Percentiles rank a stretch among this genome's conserved stretches.
Conservation (phyloP, 306 rosid species). For the Trifolium pratense region DNA sequence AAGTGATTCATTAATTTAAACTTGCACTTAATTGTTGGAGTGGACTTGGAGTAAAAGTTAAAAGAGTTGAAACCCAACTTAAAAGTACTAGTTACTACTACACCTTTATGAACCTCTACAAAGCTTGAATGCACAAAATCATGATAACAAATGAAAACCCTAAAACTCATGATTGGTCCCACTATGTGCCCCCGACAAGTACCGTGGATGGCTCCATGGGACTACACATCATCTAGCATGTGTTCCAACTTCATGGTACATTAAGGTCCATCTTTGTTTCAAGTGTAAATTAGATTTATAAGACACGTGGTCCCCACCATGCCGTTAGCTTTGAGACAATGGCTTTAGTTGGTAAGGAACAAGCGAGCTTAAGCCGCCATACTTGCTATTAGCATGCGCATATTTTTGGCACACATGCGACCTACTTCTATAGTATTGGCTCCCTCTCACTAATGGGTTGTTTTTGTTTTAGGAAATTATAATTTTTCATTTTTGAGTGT, state of each 20-base stretch:
- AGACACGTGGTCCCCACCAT: constrained; percentile 72
- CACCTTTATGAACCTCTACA: constrained; percentile 42
- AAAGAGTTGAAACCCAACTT: constrained; percentile 12
- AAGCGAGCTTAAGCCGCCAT: constrained; percentile 69
- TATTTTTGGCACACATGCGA: constrained; percentile 56
- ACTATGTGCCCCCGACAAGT: constrained; percentile 79
- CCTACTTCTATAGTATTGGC: constrained; percentile 14
- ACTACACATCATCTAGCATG: constrained; percentile 78
- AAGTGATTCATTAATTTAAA: too few relatives aligned
- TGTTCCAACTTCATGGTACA: constrained; percentile 74
- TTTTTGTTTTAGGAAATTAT: neutral
- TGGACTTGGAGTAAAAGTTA: constrained; percentile 26
- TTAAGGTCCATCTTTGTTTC: constrained; percentile 58
- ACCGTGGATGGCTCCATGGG: constrained; percentile 64
- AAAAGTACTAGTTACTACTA: constrained; percentile 34
- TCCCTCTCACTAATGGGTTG: constrained; percentile 42
- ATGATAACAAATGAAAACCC: constrained; percentile 49
- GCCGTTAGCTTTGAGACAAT: constrained; percentile 57
- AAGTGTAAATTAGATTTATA: constrained; percentile 39
- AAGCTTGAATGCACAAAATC: constrained; percentile 49
- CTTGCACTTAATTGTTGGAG: constrained; percentile 24
- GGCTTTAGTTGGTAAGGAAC: constrained; percentile 50
- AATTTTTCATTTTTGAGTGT: constrained; percentile 22
- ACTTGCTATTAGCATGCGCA: constrained; percentile 55
- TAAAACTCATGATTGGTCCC: constrained; percentile 75